Evolutionary conservation across 345 rosid genomes (phyloP).

Genomic region (Excoecaria cochinchinensis): DNA sequence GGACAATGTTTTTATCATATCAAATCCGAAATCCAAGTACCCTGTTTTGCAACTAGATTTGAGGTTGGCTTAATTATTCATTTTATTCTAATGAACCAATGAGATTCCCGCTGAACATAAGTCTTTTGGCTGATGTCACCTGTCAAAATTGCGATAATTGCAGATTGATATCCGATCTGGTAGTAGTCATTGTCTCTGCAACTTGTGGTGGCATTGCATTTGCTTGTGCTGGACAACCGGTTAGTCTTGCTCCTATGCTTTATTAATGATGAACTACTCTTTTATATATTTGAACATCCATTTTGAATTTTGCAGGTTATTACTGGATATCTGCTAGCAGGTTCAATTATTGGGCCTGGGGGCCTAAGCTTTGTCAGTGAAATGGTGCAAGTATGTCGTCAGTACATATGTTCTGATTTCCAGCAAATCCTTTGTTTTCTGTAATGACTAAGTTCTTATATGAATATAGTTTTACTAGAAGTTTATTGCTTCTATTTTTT

Average conservation of each 20-base stretch:
- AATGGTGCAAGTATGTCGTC: slow-evolving; percentile 89
- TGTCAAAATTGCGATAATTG: slow-evolving; percentile 8
- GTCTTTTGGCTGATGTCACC: neutral
- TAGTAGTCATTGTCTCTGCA: slow-evolving; percentile 95
- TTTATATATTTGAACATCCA: slow-evolving; percentile 1
- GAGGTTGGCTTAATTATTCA: slow-evolving; percentile 43
- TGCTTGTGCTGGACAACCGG: slow-evolving; percentile 99
- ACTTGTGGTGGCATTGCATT: slow-evolving; percentile 99
- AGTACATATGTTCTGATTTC: slow-evolving; percentile 6
- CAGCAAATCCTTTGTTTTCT: neutral
- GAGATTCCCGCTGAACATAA: neutral
- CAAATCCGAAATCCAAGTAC: slow-evolving; percentile 93
- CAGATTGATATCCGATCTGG: slow-evolving; percentile 98
- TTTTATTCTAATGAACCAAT: neutral
- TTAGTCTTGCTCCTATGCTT: slow-evolving; percentile 34
- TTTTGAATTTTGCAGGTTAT: slow-evolving; percentile 60
- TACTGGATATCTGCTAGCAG: slow-evolving; percentile 90
- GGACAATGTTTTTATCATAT: slow-evolving; percentile 97
- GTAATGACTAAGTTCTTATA: neutral
- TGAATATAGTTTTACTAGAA: neutral
- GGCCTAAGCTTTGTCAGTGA: slow-evolving; percentile 94
- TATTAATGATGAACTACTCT: slow-evolving; percentile 8
- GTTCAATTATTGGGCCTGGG: slow-evolving; percentile 92
- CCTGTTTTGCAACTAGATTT: slow-evolving; percentile 90
- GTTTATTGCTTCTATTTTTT: neutral